Evolutionary conservation across 192 early-diverging fungal species (phyloP).

Genomic region (Coemansia sp.): DNA sequence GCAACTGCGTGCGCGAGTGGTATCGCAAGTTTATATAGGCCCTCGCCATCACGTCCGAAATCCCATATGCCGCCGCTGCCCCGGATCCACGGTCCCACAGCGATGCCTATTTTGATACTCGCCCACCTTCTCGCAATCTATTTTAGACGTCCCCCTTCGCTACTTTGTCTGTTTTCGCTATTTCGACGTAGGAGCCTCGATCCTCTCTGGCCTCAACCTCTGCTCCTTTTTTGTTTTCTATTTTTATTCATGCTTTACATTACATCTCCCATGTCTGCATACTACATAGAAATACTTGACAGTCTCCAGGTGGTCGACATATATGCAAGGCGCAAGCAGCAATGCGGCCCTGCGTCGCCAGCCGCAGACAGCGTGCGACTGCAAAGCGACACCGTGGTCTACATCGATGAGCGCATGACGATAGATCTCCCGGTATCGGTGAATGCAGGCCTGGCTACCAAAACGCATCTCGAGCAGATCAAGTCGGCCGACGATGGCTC

Average conservation of each 20-base stretch:
- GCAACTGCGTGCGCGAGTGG: constrained; percentile 50
- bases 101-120: neutral
- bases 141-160: neutral
- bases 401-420: neutral
- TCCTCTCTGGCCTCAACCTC: too few relatives aligned
- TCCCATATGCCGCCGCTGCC: neutral
- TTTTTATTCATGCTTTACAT: neutral
- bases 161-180: constrained; percentile 5
- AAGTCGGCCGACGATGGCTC: neutral
- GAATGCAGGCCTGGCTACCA: constrained; percentile 8
- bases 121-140: neutral
- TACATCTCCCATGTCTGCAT: constrained; percentile 17
- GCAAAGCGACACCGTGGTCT: neutral
- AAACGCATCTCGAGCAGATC: constrained; percentile 7
- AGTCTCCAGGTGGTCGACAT: constrained; percentile 43
- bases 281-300: constrained; percentile 44
- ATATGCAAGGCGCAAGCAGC: constrained; percentile 13
- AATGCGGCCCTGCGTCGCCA: neutral
- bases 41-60: neutral
- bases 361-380: constrained; percentile 1
- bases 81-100: too few relatives aligned
- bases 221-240: neutral
- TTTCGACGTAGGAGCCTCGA: neutral
- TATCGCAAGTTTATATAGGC: constrained; percentile 51
- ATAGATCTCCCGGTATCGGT: constrained; percentile 22